Percentiles rank a stretch among this genome's conserved stretches.
Evolutionary conservation across 371 early-diverging fungal species (phyloP).

Genomic region (Lichtheimia ornata): DNA sequence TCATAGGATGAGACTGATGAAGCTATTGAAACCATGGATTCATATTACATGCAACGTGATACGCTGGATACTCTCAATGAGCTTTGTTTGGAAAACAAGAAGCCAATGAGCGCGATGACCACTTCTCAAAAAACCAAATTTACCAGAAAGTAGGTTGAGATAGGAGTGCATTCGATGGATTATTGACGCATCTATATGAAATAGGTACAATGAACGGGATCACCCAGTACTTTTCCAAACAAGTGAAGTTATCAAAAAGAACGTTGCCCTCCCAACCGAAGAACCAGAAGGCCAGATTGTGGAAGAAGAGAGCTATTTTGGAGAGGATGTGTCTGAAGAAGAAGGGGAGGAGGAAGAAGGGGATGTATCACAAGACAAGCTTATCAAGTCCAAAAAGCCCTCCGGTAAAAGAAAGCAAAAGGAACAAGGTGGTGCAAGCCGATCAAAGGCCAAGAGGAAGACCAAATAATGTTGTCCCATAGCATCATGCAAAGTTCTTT

Average conservation of each 20-base stretch:
- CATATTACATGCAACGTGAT: constrained; percentile 87
- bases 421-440: neutral
- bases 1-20: constrained; percentile 63
- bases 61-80: constrained; percentile 87
- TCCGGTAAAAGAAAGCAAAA: neutral
- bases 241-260: constrained; percentile 36
- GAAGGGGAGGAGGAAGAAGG: constrained; percentile 49
- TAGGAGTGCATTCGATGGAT: too few relatives aligned
- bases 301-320: constrained; percentile 56
- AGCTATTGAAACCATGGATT: constrained; percentile 85
- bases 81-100: constrained; percentile 51
- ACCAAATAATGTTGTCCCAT: too few relatives aligned
- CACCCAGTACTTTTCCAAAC: constrained; percentile 77
- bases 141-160: constrained; percentile 63
- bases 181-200: neutral
- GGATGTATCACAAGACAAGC: neutral
- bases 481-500: too few relatives aligned
- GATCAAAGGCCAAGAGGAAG: too few relatives aligned
- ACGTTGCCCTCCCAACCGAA: constrained; percentile 41
- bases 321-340: constrained; percentile 63
- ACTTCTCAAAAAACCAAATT: constrained; percentile 78
- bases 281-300: constrained; percentile 72
- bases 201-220: constrained; percentile 72
- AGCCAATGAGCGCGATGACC: constrained; percentile 61
- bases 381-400: constrained; percentile 4